phyloP scores from a whole-genome alignment of 805 yeast genomes.

The Cyberlindnera maclurae region DNA sequence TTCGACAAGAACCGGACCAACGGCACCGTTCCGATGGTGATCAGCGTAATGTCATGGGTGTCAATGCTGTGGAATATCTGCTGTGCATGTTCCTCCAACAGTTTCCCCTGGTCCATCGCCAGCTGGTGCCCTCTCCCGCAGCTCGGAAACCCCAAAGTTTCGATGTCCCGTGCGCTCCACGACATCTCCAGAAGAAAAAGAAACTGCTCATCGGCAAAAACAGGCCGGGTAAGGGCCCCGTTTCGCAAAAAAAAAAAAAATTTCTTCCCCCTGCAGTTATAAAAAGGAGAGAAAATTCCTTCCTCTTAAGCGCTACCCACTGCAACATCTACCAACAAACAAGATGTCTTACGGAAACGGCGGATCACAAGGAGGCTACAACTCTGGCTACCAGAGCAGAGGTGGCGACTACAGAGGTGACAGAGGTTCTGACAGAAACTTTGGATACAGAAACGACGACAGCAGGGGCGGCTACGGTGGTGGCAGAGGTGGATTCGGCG shows the following conservation, averaged over 20 bases:
- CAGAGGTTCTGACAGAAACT: conserved; percentile 23
- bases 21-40: neutral
- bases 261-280: neutral
- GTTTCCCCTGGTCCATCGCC: neutral
- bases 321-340: neutral
- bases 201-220: neutral
- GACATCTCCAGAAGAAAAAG: neutral
- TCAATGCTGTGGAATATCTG: conserved; percentile 1
- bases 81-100: neutral
- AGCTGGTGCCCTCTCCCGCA: no score
- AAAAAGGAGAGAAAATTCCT: neutral
- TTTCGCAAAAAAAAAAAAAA: neutral
- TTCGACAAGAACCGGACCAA: neutral
- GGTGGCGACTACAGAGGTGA: conserved; percentile 19
- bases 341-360: conserved; percentile 18
- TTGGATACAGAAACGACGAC: conserved; percentile 22
- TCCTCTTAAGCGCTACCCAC: neutral
- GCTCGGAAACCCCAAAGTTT: no score
- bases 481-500: conserved; percentile 30
- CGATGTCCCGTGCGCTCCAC: neutral
- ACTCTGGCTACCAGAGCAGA: conserved; percentile 17
- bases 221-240: conserved; percentile 2
- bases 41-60: neutral
- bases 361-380: conserved; percentile 17
- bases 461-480: conserved; percentile 23